phyloP scores from a whole-genome alignment of 2,329 filamentous ascomycete genomes.

The Fusarium sp. region DNA sequence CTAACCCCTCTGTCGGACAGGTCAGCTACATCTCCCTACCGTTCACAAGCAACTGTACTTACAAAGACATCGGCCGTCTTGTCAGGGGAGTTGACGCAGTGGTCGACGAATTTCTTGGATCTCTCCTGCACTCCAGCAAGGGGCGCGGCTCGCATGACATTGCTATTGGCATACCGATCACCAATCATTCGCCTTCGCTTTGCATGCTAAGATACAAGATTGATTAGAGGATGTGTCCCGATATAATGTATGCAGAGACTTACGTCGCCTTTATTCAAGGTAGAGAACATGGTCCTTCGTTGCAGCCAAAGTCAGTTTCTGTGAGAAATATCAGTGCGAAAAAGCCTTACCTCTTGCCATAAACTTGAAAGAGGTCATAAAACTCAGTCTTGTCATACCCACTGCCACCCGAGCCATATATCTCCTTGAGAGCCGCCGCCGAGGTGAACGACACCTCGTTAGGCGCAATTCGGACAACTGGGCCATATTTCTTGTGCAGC shows the following conservation, averaged over 20 bases:
- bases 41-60: conserved; percentile 35
- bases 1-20: conserved; percentile 50
- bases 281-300: conserved; percentile 73
- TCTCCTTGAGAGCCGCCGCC: conserved; percentile 71
- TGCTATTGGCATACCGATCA: conserved; percentile 79
- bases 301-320: conserved; percentile 12
- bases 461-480: conserved; percentile 71
- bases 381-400: conserved; percentile 78
- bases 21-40: conserved; percentile 25
- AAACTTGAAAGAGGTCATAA: conserved; percentile 73
- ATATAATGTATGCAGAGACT: conserved; percentile 39
- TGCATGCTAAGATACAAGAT: conserved; percentile 65
- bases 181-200: conserved; percentile 75
- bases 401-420: conserved; percentile 74
- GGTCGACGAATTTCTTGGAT: conserved; percentile 68
- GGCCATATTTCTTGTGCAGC: conserved; percentile 70
- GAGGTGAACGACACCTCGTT: conserved; percentile 74
- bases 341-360: conserved; percentile 65
- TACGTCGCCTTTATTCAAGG: conserved; percentile 68
- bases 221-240: neutral
- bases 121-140: conserved; percentile 72
- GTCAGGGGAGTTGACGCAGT: conserved; percentile 63
- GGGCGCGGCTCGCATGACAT: conserved; percentile 71
- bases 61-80: conserved; percentile 75
- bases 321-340: neutral